Evolutionary conservation across 768 basidiomycete species (phyloP).

Genomic region (Podaxis sp.): DNA sequence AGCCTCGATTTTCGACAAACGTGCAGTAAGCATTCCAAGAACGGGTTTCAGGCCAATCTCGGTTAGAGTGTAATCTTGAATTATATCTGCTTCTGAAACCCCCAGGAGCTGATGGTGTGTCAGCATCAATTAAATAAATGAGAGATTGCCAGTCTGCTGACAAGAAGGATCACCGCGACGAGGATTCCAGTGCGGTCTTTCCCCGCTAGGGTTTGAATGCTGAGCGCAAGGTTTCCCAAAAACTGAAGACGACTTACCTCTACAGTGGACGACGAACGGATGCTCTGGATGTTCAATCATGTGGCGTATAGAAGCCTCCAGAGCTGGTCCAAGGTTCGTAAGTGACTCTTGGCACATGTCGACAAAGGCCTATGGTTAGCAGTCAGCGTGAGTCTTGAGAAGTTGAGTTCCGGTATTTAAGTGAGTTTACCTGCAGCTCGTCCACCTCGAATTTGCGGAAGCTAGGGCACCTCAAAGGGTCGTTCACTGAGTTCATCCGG

Average conservation of each 20-base stretch:
- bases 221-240: background rate
- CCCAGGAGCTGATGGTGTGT: constrained; percentile 34
- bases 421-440: background rate
- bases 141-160: constrained; percentile 13
- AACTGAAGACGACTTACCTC: constrained; percentile 27
- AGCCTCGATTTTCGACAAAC: constrained; percentile 29
- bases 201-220: constrained; percentile 30
- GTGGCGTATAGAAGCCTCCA: constrained; percentile 34
- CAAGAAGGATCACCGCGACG: constrained; percentile 35
- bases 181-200: constrained; percentile 45
- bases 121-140: background rate
- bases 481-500: background rate
- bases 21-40: constrained; percentile 29
- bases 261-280: constrained; percentile 43
- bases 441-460: background rate
- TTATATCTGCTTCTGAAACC: constrained; percentile 37
- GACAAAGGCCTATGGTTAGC: background rate
- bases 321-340: constrained; percentile 29
- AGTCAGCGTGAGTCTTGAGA: background rate
- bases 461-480: background rate
- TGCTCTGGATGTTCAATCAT: constrained; percentile 37
- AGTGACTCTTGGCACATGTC: constrained; percentile 24
- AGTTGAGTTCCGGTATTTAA: too few relatives aligned
- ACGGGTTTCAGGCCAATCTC: constrained; percentile 36
- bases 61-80: constrained; percentile 40